Evolutionary conservation across 2,329 filamentous ascomycete genomes (phyloP).

Genomic region (Cucurbitaria berberidis): DNA sequence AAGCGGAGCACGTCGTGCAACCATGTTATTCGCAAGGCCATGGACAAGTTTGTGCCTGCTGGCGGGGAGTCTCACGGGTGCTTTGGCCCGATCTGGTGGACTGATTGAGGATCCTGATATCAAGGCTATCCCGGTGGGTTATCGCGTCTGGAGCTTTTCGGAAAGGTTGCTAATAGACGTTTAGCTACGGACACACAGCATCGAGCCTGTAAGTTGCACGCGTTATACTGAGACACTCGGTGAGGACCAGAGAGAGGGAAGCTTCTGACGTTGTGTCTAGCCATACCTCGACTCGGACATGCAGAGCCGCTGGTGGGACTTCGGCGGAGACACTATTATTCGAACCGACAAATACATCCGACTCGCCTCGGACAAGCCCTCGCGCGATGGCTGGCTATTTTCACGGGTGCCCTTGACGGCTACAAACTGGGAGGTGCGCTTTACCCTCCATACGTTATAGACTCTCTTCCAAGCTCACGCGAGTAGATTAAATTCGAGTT

Average conservation of each 20-base stretch:
- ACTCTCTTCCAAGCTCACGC: slow-evolving; percentile 29
- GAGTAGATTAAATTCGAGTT: slow-evolving; percentile 86
- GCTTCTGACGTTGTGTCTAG: slow-evolving; percentile 53
- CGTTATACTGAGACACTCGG: neutral
- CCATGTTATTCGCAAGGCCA: slow-evolving; percentile 44
- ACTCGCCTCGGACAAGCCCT: slow-evolving; percentile 86
- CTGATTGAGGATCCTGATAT: slow-evolving; percentile 56
- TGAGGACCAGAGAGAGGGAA: neutral
- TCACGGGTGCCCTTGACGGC: slow-evolving; percentile 93
- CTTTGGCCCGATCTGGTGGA: slow-evolving; percentile 35
- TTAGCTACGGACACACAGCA: slow-evolving; percentile 85
- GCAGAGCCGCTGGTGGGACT: slow-evolving; percentile 99
- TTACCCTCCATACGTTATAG: neutral
- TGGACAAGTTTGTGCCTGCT: slow-evolving; percentile 48
- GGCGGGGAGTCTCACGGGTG: slow-evolving; percentile 43
- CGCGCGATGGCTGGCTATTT: slow-evolving; percentile 91
- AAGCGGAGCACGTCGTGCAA: slow-evolving; percentile 20
- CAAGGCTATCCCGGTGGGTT: slow-evolving; percentile 69
- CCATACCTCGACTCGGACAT: slow-evolving; percentile 98
- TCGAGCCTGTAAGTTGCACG: slow-evolving; percentile 71
- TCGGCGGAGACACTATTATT: slow-evolving; percentile 92
- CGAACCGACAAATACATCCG: slow-evolving; percentile 82
- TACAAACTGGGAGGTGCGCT: slow-evolving; percentile 87
- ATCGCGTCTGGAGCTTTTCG: slow-evolving; percentile 6
- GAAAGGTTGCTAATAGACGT: slow-evolving; percentile 26